Evolutionary conservation across 257 asterid species (phyloP), one percentile per base, ranked within the genome.

Genomic region (Nicotiana paniculata): DNA sequence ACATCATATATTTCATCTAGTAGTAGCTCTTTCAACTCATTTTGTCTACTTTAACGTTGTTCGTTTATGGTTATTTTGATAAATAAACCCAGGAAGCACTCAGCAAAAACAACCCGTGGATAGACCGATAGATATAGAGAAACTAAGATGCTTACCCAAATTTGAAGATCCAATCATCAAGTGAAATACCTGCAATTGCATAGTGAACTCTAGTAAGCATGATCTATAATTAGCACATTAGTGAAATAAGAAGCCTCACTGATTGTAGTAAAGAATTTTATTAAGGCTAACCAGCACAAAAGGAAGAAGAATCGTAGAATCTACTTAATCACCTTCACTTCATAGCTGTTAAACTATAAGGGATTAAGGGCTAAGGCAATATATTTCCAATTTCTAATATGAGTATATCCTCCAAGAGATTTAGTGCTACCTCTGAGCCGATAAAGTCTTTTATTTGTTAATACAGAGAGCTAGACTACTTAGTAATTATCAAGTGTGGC

Each of bases 161-260:
- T 94, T 96, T 51, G 97, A 93, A 75, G 91, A 89, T 88, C 99
- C 99, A 57, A 96, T 96, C 92, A 96, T 83, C 53, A 96, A 86
- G 90, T 96, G 99, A 84, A 96, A 90, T 88, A 94, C 98, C 99
- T 96, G 97, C 90, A 90, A 90, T 82, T 15, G 55, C 81, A 80
- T 65, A 83, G 82, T 72, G 30, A 83, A n/a, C 59, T 68, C 64
- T 24, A 63, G 37, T 70, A 70, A 70, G 78, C 57, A 43, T 21
- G 77, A 21, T 37, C 46, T 70, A 21, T 1, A 39, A 70, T 2
- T 39, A 70, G 58, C 58, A 70, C 77, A 69, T 70, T n/a, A 21
- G 58, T 21, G 6, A 43, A 70, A 21, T 70, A 70, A 70, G 10
- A 70, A 70, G 35, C 58, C 58, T 43, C 77, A 11, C 32, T 70